Evolutionary conservation across 495 filamentous ascomycete species (phyloP), one percentile per base, ranked within the genome.

Genomic region (Jackrogersella multiformis): DNA sequence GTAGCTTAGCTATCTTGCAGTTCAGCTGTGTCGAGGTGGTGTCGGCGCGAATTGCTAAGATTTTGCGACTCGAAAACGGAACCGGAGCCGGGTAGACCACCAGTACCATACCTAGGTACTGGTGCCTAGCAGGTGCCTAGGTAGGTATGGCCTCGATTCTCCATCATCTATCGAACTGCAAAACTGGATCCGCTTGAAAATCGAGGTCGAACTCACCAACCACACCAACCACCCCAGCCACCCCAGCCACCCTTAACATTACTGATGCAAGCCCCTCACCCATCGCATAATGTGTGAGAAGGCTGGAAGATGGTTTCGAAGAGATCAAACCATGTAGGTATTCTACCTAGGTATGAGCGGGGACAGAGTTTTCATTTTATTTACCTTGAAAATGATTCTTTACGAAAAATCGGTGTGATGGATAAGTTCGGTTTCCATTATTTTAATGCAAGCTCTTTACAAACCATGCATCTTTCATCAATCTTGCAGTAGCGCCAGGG

Each of bases 61-160:
- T 38, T 38, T 56, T 77, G 39, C 39, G 70, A 10, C 52, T 74
- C 46, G 46, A 44, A n/a, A 26, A 36, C 38, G 1, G 72, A 73
- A 20, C 59, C 71, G 26, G 73, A 76, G 26, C 24, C 67, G 2
- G 61, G 30, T 3, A 62, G 67, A 49, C 61, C 72, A 20, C 44
- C 76, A 34, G 38, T 58, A 1, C 32, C 13, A 4, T 77, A 77
- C 49, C n/a, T n/a, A n/a, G n/a, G n/a, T n/a, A n/a, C n/a, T n/a
- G n/a, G n/a, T n/a, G n/a, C n/a, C n/a, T n/a, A n/a, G n/a, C n/a
- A n/a, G n/a, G n/a, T n/a, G n/a, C n/a, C n/a, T n/a, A n/a, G n/a
- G n/a, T n/a, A n/a, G n/a, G n/a, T n/a, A n/a, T n/a, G 72, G 77
- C 0, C 2, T 76, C 2, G 74, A 78, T 23, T 78, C 71, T 10